Conservation (phyloP, 169 alveolate species). For the Fabrea salina region DNA sequence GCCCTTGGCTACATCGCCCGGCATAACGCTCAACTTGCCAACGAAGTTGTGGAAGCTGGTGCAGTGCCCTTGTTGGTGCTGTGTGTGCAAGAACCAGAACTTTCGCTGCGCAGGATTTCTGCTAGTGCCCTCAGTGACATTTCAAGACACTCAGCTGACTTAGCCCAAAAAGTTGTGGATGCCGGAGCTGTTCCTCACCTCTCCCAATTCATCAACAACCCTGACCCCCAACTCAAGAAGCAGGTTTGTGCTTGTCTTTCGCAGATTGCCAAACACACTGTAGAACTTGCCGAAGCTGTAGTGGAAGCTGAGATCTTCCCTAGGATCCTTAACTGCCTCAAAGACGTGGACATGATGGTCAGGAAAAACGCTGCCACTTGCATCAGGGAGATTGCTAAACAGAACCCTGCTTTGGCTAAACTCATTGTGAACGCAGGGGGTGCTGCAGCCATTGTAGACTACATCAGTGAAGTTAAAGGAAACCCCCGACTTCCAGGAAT, state of each 20-base stretch:
- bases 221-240: conserved; percentile 89
- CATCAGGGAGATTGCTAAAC: conserved; percentile 90
- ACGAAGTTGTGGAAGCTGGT: conserved; percentile 82
- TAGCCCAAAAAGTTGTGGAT: conserved; percentile 91
- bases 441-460: conserved; percentile 92
- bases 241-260: conserved; percentile 92
- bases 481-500: conserved; percentile 93
- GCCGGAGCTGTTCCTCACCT: conserved; percentile 93
- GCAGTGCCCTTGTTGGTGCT: conserved; percentile 82
- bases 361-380: conserved; percentile 93
- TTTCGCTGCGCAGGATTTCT: conserved; percentile 59
- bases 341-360: conserved; percentile 82
- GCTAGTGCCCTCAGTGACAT: conserved; percentile 91
- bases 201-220: conserved; percentile 75
- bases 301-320: conserved; percentile 93
- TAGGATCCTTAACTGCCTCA: conserved; percentile 85
- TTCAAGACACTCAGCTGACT: conserved; percentile 89
- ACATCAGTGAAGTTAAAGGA: conserved; percentile 89
- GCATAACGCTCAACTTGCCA: conserved; percentile 83
- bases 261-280: conserved; percentile 92
- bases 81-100: conserved; percentile 84
- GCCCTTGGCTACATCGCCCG: conserved; percentile 88
- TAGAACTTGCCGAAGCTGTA: conserved; percentile 92
- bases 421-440: conserved; percentile 91
- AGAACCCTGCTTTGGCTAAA: conserved; percentile 87